Conservation (phyloP, 2,329 filamentous ascomycete genomes). For the Aureobasidium subglaciale region DNA sequence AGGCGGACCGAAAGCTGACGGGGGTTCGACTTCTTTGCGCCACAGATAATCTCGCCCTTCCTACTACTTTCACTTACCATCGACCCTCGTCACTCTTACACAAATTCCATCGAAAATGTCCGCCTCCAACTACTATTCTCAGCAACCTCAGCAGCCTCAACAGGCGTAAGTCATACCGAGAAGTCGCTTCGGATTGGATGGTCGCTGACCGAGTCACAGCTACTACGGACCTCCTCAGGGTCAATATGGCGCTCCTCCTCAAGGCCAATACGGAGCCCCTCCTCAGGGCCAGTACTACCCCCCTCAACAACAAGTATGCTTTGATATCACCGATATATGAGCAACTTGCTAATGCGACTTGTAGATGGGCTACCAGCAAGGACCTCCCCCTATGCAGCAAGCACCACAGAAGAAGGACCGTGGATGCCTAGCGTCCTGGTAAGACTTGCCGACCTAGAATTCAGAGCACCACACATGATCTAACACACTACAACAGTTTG, state of each 20-base stretch:
- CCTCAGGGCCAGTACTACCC: slow-evolving; percentile 29
- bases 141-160: slow-evolving; percentile 33
- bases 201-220: slow-evolving; percentile 14
- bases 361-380: slow-evolving; percentile 38
- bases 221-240: slow-evolving; percentile 27
- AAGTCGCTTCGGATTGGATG: slow-evolving; percentile 1
- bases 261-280: slow-evolving; percentile 22
- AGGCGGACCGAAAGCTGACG: slow-evolving; percentile 11
- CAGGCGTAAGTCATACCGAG: slow-evolving; percentile 30
- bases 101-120: slow-evolving; percentile 30
- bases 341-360: neutral
- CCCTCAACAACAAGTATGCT: slow-evolving; percentile 22
- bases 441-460: neutral
- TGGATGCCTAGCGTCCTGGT: slow-evolving; percentile 46
- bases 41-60: slow-evolving; percentile 5
- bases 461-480: neutral
- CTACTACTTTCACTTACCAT: neutral
- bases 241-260: slow-evolving; percentile 28
- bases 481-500: slow-evolving; percentile 25
- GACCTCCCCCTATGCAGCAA: slow-evolving; percentile 37
- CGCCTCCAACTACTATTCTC: slow-evolving; percentile 38
- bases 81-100: neutral
- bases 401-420: slow-evolving; percentile 37
- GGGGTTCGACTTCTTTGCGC: slow-evolving; percentile 1
- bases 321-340: neutral